Evolutionary conservation across 768 basidiomycete species (phyloP).

Genomic region (Leccinum longicurvipes): DNA sequence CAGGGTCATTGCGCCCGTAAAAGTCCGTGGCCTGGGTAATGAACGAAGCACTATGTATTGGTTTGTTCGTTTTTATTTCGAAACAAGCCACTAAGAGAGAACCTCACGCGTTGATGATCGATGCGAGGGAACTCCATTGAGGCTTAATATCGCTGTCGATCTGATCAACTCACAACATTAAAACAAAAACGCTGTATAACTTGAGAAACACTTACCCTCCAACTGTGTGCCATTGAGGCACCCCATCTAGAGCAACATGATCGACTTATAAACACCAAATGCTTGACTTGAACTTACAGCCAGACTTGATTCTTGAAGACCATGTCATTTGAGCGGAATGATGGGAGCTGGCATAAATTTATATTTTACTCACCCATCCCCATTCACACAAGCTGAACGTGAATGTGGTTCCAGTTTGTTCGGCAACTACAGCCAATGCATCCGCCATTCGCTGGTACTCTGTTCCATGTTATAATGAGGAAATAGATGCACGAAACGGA

Average conservation of each 20-base stretch:
- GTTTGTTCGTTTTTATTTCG: neutral
- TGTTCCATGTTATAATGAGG: slow-evolving; percentile 21
- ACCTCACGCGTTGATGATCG: slow-evolving; percentile 52
- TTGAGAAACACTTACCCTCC: slow-evolving; percentile 37
- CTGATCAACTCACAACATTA: slow-evolving; percentile 1
- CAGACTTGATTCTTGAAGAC: slow-evolving; percentile 54
- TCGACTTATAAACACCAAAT: neutral
- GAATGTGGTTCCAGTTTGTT: slow-evolving; percentile 48
- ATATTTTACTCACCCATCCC: slow-evolving; percentile 48
- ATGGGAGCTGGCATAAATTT: neutral
- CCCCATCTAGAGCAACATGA: slow-evolving; percentile 31
- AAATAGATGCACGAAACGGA: neutral
- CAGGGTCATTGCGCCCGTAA: slow-evolving; percentile 63
- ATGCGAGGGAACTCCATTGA: slow-evolving; percentile 48
- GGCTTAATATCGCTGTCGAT: slow-evolving; percentile 29
- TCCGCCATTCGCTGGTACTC: slow-evolving; percentile 60
- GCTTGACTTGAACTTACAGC: slow-evolving; percentile 47
- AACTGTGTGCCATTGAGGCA: slow-evolving; percentile 35
- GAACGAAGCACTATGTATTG: slow-evolving; percentile 52
- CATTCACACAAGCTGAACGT: slow-evolving; percentile 64
- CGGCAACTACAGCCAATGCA: slow-evolving; percentile 47
- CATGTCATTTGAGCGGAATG: neutral
- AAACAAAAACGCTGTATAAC: neutral
- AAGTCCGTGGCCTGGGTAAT: slow-evolving; percentile 59
- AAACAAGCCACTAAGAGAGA: neutral